These are phyloP conservation scores for Jatropha curcas DNA, from an alignment of 345 rosid genomes.

Conservation along the genomic window DNA sequence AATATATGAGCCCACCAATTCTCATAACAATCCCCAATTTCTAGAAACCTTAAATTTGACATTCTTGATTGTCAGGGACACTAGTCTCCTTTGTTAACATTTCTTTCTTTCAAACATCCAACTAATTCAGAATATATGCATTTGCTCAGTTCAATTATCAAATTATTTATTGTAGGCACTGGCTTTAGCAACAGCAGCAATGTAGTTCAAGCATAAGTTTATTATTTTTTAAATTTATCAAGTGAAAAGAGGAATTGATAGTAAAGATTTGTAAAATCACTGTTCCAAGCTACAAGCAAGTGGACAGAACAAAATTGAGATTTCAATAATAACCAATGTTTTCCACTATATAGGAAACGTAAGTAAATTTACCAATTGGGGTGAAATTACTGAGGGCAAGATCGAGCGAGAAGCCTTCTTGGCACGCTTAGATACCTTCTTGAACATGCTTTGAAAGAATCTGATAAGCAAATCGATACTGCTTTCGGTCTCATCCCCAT, in stretches of 20 bases:
- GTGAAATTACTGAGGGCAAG: conserved; percentile 62
- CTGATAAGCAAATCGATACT: conserved; percentile 67
- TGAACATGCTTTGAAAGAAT: conserved; percentile 61
- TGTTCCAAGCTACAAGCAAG: neutral
- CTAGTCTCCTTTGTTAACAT: neutral
- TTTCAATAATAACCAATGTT: neutral
- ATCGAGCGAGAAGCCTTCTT: conserved; percentile 68
- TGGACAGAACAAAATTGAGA: neutral
- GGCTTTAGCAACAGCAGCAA: neutral
- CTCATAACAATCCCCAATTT: neutral
- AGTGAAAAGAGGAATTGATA: neutral
- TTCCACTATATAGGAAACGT: neutral
- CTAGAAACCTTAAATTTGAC: neutral
- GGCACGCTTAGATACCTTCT: conserved; percentile 64
- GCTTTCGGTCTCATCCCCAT: conserved; percentile 65
- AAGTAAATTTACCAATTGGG: conserved; percentile 49
- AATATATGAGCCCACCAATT: neutral
- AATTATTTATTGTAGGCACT: neutral
- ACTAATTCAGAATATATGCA: neutral
- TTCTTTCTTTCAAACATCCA: neutral
- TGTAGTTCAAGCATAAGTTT: neutral
- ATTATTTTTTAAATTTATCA: neutral
- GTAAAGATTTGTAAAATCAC: neutral
- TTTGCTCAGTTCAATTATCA: too few relatives aligned
- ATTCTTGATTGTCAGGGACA: conserved; percentile 4